Percentiles rank a stretch among this genome's conserved stretches.
Evolutionary conservation across 1,284 basidiomycete species (phyloP).

Genomic region (Cutaneotrichosporon sp.): DNA sequence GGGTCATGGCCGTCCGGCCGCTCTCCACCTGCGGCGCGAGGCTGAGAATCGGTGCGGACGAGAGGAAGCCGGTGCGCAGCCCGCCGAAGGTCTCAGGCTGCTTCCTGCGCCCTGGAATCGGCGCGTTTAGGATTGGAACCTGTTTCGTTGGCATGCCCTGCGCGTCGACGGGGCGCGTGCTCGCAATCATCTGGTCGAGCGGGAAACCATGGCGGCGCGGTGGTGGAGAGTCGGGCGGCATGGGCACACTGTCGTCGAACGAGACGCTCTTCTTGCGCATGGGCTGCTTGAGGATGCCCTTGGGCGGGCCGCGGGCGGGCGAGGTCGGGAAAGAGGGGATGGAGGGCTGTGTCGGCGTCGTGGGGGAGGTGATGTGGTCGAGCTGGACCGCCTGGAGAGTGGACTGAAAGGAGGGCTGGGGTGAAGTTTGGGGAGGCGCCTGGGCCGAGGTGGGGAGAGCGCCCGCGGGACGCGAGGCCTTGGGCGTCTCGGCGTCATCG

Average conservation of each 20-base stretch:
- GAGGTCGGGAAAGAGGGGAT: neutral
- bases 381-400: neutral
- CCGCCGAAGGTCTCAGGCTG: neutral
- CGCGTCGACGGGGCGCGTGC: conserved; percentile 1
- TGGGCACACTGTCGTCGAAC: conserved; percentile 44
- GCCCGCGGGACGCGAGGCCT: neutral
- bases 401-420: neutral
- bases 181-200: conserved; percentile 12
- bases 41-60: neutral
- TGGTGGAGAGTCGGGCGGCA: conserved; percentile 39
- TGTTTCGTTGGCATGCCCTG: conserved; percentile 22
- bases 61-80: conserved; percentile 4
- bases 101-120: conserved; percentile 20
- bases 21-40: conserved; percentile 9
- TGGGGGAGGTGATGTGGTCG: neutral
- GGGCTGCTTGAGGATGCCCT: conserved; percentile 45
- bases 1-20: neutral
- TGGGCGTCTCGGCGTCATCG: neutral
- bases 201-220: conserved; percentile 32
- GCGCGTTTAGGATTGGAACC: conserved; percentile 38
- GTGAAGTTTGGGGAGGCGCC: neutral
- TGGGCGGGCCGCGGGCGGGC: conserved; percentile 16
- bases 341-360: neutral
- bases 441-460: neutral
- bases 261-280: conserved; percentile 46